Evolutionary conservation across 805 yeast genomes (phyloP).

Genomic region (Candida railenensis): DNA sequence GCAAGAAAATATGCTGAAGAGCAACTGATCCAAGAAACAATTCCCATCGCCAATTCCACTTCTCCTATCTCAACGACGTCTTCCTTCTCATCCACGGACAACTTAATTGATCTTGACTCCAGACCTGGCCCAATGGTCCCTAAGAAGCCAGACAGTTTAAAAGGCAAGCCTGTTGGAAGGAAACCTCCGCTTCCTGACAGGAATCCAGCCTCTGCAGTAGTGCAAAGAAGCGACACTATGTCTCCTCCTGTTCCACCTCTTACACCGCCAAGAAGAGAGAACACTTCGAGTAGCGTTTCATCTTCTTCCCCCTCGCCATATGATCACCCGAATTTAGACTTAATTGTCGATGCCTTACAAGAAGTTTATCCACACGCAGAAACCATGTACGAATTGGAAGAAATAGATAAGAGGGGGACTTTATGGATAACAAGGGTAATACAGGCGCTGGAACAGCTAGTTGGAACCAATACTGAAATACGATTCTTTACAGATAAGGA

Average conservation of each 20-base stretch:
- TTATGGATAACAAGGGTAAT: constrained; percentile 35
- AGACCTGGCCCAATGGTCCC: constrained; percentile 47
- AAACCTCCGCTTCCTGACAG: constrained; percentile 37
- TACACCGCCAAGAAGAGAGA: constrained; percentile 26
- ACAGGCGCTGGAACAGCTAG: constrained; percentile 25
- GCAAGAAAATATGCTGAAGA: background rate
- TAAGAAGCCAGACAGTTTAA: constrained; percentile 42
- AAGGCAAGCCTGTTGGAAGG: constrained; percentile 24
- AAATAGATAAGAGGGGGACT: constrained; percentile 37
- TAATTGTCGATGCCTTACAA: constrained; percentile 23
- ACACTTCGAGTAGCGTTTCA: constrained; percentile 11
- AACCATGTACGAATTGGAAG: constrained; percentile 30
- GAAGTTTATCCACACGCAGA: constrained; percentile 20
- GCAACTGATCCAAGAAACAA: constrained; percentile 12
- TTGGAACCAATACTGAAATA: constrained; percentile 26
- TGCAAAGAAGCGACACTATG: background rate
- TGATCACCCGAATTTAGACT: constrained; percentile 2
- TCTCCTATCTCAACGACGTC: constrained; percentile 16
- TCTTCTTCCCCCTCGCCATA: constrained; percentile 9
- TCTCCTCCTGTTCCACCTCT: constrained; percentile 23
- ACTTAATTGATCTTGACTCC: constrained; percentile 6
- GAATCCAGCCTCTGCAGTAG: constrained; percentile 2
- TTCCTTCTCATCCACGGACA: background rate
- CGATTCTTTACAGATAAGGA: constrained; percentile 37
- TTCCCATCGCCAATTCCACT: constrained; percentile 6